Evolutionary conservation across 495 filamentous ascomycete genomes (phyloP), one percentile per base, ranked within the genome.

Genomic region (Immersiella caudata): DNA sequence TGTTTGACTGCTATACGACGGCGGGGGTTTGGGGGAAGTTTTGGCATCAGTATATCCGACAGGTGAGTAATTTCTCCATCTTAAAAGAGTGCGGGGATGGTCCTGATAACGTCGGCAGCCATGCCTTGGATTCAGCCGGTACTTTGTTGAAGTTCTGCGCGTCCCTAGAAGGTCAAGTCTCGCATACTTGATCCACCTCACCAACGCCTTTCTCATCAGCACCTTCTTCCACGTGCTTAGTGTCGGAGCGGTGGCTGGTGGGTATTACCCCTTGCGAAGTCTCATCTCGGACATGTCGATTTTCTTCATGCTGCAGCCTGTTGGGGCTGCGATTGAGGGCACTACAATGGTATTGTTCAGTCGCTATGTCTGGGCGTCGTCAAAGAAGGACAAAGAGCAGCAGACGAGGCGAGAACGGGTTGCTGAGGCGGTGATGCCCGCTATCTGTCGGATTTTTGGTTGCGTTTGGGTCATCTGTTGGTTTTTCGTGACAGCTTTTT

Each of bases 41-140:
- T 69, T 83, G 80, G 80, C 79, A 83, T 62, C 76, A 79, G 59
- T 68, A 74, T 29, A 46, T 79, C 18, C 77, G 78, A 25, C 66
- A 73, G 60, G 72, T 75, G 12, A 16, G 57, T 22, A 6, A 4
- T 6, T 11, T 21, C 6, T 62, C 58, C 33, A 29, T 6, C 7
- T 27, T 14, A 4, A 21, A 9, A 8, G 6, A 3, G 26, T 9
- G 59, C 20, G 1, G 18, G 5, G 18, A 14, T 9, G 9, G 11
- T 55, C 24, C 62, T 64, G 24, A 52, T 36, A 4, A 8, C 14
- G 12, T 24, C 26, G 18, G 16, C 20, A 71, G 69, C 70, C 70
- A 9, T 67, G 61, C n/a, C 61, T 72, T 0, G 70, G 70, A 11
- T 62, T 69, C 54, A 74, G 70, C 20, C 80, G 73, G 46, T 55